Evolutionary conservation across 495 filamentous ascomycete species (phyloP).

Genomic region (Aspergillus leporis): DNA sequence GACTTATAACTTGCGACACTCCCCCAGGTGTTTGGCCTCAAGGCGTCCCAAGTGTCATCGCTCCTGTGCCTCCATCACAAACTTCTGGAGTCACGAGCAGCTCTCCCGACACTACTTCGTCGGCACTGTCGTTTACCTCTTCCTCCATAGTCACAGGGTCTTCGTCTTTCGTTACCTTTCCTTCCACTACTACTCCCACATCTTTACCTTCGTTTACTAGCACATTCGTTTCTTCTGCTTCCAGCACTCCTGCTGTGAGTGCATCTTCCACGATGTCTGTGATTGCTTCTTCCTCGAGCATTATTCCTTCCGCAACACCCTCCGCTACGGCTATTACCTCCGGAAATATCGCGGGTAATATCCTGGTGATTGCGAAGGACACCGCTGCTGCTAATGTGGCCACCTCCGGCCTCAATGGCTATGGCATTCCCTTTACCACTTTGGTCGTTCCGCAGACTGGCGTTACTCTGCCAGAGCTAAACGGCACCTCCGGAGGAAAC

Average conservation of each 20-base stretch:
- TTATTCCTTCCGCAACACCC: slow-evolving; percentile 21
- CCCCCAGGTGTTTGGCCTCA: slow-evolving; percentile 36
- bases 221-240: slow-evolving; percentile 18
- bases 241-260: slow-evolving; percentile 18
- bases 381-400: slow-evolving; percentile 43
- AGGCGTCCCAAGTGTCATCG: slow-evolving; percentile 26
- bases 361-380: slow-evolving; percentile 60
- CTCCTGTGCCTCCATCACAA: slow-evolving; percentile 22
- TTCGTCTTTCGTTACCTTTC: slow-evolving; percentile 17
- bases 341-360: slow-evolving; percentile 43
- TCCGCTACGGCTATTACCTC: slow-evolving; percentile 23
- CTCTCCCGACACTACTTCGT: slow-evolving; percentile 13
- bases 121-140: slow-evolving; percentile 17
- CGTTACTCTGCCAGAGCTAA: slow-evolving; percentile 51
- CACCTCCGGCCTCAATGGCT: slow-evolving; percentile 57
- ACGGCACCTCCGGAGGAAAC: slow-evolving; percentile 50
- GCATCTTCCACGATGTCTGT: slow-evolving; percentile 29
- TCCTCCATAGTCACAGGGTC: slow-evolving; percentile 16
- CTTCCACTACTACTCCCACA: slow-evolving; percentile 13
- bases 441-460: slow-evolving; percentile 55
- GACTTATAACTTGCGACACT: slow-evolving; percentile 42
- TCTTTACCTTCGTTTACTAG: slow-evolving; percentile 19
- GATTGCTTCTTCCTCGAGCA: slow-evolving; percentile 15
- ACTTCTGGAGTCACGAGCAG: slow-evolving; percentile 13
- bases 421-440: slow-evolving; percentile 60